phyloP scores from a whole-genome alignment of 805 yeast genomes.

The Priceomyces medius region DNA sequence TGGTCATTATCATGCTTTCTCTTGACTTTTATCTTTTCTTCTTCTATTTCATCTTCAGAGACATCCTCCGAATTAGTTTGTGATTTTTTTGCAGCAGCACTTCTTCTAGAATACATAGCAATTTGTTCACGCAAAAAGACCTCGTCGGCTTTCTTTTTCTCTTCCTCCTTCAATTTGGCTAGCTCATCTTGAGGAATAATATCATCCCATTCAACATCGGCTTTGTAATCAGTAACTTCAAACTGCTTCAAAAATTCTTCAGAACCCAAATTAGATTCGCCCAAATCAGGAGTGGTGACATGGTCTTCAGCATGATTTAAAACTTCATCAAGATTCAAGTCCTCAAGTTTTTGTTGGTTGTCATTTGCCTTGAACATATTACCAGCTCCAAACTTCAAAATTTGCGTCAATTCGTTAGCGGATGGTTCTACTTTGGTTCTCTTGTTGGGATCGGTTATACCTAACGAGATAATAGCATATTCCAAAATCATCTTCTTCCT shows the following conservation, averaged over 20 bases:
- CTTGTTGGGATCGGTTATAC: conserved; percentile 76
- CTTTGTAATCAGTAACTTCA: conserved; percentile 97
- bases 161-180: conserved; percentile 85
- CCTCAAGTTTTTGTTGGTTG: conserved; percentile 93
- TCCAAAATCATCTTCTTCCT: conserved; percentile 97
- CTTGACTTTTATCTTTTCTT: conserved; percentile 33
- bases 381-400: conserved; percentile 96
- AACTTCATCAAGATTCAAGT: conserved; percentile 92
- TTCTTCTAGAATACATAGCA: conserved; percentile 79
- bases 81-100: conserved; percentile 66
- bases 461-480: conserved; percentile 94
- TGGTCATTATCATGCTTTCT: conserved; percentile 38
- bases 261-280: conserved; percentile 97
- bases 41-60: conserved; percentile 43
- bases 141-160: conserved; percentile 81
- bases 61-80: conserved; percentile 31
- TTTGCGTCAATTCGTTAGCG: conserved; percentile 83
- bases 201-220: conserved; percentile 98
- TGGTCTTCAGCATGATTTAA: conserved; percentile 97
- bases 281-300: conserved; percentile 91
- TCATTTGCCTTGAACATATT: conserved; percentile 96
- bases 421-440: conserved; percentile 67
- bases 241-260: conserved; percentile 96
- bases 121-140: conserved; percentile 85
- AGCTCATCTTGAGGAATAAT: conserved; percentile 95